Conservation (phyloP, 441 rosid species). For the Raphanus hybrid region DNA sequence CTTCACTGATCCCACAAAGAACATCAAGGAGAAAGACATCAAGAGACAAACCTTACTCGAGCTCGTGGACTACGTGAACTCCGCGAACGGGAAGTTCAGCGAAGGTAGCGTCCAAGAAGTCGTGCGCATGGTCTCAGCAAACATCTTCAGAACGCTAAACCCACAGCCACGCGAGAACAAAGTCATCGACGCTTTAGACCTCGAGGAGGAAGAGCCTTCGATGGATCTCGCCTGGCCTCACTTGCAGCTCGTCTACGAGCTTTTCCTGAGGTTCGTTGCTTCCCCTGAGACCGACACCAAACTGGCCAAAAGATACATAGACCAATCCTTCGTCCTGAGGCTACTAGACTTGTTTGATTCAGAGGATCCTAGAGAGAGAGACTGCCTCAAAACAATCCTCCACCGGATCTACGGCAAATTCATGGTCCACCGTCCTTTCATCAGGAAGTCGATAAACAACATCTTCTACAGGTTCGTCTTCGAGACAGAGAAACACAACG, state of each 20-base stretch:
- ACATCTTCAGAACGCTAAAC: too few species aligned
- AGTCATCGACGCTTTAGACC: conserved; percentile 62
- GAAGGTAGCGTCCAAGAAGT: too few species aligned
- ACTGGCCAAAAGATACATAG: conserved; percentile 62
- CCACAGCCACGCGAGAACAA: conserved; percentile 5
- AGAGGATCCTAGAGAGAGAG: conserved; percentile 82
- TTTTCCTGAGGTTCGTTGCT: conserved; percentile 70
- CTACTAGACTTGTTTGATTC: conserved; percentile 75
- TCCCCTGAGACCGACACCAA: conserved; percentile 78
- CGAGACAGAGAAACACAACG: conserved; percentile 74
- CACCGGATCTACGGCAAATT: conserved; percentile 77
- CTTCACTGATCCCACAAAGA: conserved; percentile 63
- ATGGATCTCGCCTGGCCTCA: conserved; percentile 92
- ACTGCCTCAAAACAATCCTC: conserved; percentile 68
- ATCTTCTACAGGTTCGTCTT: conserved; percentile 67
- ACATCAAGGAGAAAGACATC: conserved; percentile 72
- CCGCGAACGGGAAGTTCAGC: too few species aligned
- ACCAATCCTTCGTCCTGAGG: conserved; percentile 64
- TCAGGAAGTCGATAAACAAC: conserved; percentile 71
- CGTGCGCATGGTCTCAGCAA: too few species aligned
- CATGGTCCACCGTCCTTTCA: conserved; percentile 79
- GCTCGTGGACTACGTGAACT: conserved; percentile 44
- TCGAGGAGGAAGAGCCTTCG: conserved; percentile 77
- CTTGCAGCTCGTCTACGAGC: conserved; percentile 73
- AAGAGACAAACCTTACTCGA: conserved; percentile 71